Percentiles rank a stretch among this genome's conserved stretches.
Conservation (phyloP, 768 basidiomycete genomes). For the Pluteus cervinus region DNA sequence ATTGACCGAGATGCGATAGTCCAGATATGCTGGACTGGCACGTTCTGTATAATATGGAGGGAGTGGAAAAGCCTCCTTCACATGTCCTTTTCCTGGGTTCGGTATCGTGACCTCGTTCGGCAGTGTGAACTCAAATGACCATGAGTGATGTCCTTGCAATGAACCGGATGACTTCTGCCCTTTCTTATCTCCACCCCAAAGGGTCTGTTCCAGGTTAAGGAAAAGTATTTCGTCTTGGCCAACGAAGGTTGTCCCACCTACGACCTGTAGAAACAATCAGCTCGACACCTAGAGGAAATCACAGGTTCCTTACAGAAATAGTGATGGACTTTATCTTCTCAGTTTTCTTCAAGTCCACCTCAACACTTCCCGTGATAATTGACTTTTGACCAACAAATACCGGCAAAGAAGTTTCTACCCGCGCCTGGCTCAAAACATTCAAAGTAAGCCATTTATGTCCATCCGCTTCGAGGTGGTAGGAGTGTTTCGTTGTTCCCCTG, state of each 20-base stretch:
- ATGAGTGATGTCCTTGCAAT: conserved; percentile 37
- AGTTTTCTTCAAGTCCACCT: conserved; percentile 42
- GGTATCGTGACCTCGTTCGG: conserved; percentile 35
- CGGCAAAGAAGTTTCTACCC: conserved; percentile 30
- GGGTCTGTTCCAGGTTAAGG: conserved; percentile 31
- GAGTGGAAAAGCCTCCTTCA: conserved; percentile 30
- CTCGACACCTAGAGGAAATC: neutral
- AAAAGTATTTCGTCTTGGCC: conserved; percentile 50
- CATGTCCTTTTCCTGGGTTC: conserved; percentile 25
- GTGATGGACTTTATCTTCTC: conserved; percentile 43
- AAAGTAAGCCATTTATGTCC: conserved; percentile 45
- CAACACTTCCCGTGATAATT: conserved; percentile 44
- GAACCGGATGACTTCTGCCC: too few relatives aligned
- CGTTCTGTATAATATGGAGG: conserved; percentile 53
- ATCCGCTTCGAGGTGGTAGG: too few relatives aligned
- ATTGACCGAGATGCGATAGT: conserved; percentile 47
- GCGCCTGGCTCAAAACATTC: conserved; percentile 40
- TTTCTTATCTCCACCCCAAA: conserved; percentile 37
- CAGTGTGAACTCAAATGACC: conserved; percentile 43
- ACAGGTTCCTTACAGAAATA: conserved; percentile 33
- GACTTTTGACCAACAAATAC: conserved; percentile 41
- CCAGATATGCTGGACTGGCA: conserved; percentile 48
- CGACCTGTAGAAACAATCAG: conserved; percentile 25
- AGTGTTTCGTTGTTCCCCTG: too few relatives aligned
- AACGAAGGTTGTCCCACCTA: conserved; percentile 43